Evolutionary conservation across 768 basidiomycete genomes (phyloP).

Genomic region (Porphyrellus cyaneotinctus): DNA sequence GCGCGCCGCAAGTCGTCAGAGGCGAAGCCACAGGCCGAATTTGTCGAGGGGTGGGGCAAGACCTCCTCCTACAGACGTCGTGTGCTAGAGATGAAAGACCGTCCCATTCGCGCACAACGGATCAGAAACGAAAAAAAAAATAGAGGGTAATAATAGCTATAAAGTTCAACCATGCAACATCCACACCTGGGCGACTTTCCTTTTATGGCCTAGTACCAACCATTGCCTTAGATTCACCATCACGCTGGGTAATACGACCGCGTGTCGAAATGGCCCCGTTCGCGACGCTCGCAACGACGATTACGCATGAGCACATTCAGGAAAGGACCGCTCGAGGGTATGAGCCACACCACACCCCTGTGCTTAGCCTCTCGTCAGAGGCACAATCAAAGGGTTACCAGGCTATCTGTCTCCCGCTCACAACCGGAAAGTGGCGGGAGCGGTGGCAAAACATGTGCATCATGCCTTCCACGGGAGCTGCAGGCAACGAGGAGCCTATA

Average conservation of each 20-base stretch:
- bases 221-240: conserved; percentile 4
- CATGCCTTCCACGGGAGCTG: conserved; percentile 42
- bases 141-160: no score
- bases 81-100: conserved; percentile 4
- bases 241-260: conserved; percentile 2
- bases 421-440: conserved; percentile 79
- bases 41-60: conserved; percentile 20
- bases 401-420: conserved; percentile 77
- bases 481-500: conserved; percentile 36
- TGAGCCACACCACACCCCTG: conserved; percentile 40
- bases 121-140: neutral
- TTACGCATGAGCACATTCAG: conserved; percentile 39
- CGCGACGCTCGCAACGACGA: conserved; percentile 25
- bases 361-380: conserved; percentile 48
- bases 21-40: conserved; percentile 11
- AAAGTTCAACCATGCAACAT: conserved; percentile 13
- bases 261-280: conserved; percentile 25
- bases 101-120: neutral
- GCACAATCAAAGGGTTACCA: conserved; percentile 69
- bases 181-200: conserved; percentile 18
- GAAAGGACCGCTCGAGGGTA: conserved; percentile 21
- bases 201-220: conserved; percentile 12
- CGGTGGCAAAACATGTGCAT: conserved; percentile 91
- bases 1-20: conserved; percentile 16
- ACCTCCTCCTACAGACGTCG: conserved; percentile 5